Base-by-base conservation (phyloP, 2,329 filamentous ascomycete genomes). In the Thielaviopsis euricoi region DNA sequence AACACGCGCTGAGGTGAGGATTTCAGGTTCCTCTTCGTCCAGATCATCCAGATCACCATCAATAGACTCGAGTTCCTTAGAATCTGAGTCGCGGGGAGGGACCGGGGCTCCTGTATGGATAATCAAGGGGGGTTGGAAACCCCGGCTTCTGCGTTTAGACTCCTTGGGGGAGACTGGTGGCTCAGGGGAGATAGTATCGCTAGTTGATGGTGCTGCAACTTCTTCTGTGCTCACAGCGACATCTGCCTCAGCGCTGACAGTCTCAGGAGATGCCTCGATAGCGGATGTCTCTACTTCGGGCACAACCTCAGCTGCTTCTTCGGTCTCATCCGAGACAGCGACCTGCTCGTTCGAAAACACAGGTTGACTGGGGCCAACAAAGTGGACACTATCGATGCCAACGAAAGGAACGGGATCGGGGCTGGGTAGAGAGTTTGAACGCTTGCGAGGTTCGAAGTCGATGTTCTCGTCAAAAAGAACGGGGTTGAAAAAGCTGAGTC, bases 21-120 rank as follows among this genome's bases (percentile, higher is more conserved):
- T 78, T 63, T 80, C 71, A 2, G 78, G 76, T 63, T 79, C 74
- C 74, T 86, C 77, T 66, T 79, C 66, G 71, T 64, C 22, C 62
- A 62, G 61, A 10, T 67, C 62, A 5, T 74, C 64, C 60, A 73
- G 64, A 1, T 69, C 65, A 1, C 70, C 68, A 1, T 70, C 68
- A 4, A 70, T 67, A 19, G 53, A 40, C 6, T 61, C 59, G 22
- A 58, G 29, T 17, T 53, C 56, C 6, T 59, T 59, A 52, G 33
- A 43, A 17, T 60, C 59, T 48, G 43, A 48, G 40, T 23, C 43
- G 53, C 53, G 59, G 17, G 50, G 53, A 21, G 51, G 29, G 10
- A 54, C 48, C 15, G 58, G 59, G 19, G 55, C 52, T 12, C 50
- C 52, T 19, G 59, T 60, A 22, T 60, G 59, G 33, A 60, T 60